Percentiles rank a stretch among this genome's conserved stretches.
These are phyloP conservation scores for Fraxinus americana DNA, from an alignment of 257 asterid genomes.

Conservation along the genomic window DNA sequence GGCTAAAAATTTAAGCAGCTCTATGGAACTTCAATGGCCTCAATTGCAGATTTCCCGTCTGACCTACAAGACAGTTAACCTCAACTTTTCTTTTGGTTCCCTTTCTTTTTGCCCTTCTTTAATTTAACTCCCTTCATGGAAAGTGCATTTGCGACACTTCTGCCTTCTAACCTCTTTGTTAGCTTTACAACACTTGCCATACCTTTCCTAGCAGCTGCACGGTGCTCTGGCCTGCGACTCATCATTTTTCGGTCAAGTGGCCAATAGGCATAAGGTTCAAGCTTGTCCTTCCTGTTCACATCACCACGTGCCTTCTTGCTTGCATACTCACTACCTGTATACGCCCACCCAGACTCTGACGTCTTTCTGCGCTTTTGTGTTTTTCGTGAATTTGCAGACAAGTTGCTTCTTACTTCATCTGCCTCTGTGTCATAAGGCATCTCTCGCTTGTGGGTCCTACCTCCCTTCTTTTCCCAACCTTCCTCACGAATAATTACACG, in stretches of 20 bases:
- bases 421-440: constrained; percentile 32
- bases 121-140: constrained; percentile 42
- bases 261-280: constrained; percentile 98
- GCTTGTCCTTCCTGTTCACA: constrained; percentile 78
- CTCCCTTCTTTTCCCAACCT: constrained; percentile 44
- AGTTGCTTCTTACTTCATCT: constrained; percentile 55
- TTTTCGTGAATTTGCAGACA: constrained; percentile 50
- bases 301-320: constrained; percentile 96
- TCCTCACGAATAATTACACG: constrained; percentile 70
- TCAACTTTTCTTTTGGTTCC: constrained; percentile 28
- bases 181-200: constrained; percentile 84
- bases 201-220: constrained; percentile 86
- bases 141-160: constrained; percentile 69
- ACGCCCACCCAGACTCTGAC: constrained; percentile 80
- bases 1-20: too few relatives aligned
- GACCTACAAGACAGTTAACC: background rate
- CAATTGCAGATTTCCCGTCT: background rate
- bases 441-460: constrained; percentile 47
- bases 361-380: constrained; percentile 63
- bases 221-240: constrained; percentile 87
- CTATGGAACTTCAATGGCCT: background rate
- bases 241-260: constrained; percentile 97
- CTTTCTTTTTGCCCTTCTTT: constrained; percentile 44
- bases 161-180: constrained; percentile 84
- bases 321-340: constrained; percentile 83